A percentile compares a stretch with the other conserved stretches of the same genome.
These are phyloP conservation scores for Alternaria hordeiaustralica DNA, from an alignment of 2,329 filamentous ascomycete genomes.

Conservation along the genomic window DNA sequence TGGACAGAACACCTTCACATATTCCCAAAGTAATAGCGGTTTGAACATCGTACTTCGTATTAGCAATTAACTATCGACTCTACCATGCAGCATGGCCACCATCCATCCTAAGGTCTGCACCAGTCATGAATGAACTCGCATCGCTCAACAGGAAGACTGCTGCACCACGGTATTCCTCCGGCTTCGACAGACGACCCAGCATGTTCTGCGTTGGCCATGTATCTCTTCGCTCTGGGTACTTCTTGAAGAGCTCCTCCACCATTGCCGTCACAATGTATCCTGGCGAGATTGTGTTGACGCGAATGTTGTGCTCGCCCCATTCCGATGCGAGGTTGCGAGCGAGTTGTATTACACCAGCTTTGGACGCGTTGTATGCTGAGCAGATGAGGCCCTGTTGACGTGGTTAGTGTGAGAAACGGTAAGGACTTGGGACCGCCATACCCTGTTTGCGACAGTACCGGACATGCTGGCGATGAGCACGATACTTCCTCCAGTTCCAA, in stretches of 20 bases:
- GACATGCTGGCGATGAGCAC: conserved; percentile 69
- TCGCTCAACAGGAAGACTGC: conserved; percentile 50
- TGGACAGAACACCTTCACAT: conserved; percentile 7
- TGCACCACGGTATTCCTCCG: conserved; percentile 47
- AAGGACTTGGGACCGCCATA: conserved; percentile 50
- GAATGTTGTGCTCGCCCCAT: conserved; percentile 75
- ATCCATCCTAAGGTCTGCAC: conserved; percentile 48
- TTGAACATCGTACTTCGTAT: neutral
- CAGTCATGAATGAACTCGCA: conserved; percentile 51
- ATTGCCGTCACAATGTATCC: conserved; percentile 84
- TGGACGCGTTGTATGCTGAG: conserved; percentile 76
- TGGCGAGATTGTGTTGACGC: conserved; percentile 81
- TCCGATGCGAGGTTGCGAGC: conserved; percentile 73
- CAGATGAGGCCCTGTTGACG: conserved; percentile 65
- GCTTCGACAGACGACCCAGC: conserved; percentile 60
- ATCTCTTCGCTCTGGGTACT: conserved; percentile 69
- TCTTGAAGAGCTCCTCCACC: conserved; percentile 79
- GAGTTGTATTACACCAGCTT: conserved; percentile 76
- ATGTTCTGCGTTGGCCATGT: conserved; percentile 87
- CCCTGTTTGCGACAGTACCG: conserved; percentile 66
- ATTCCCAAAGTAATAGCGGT: neutral
- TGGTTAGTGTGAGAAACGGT: conserved; percentile 17
- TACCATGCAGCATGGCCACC: conserved; percentile 50
- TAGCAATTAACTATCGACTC: neutral
- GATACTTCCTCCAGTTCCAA: conserved; percentile 66